Conservation (phyloP, 495 filamentous ascomycete genomes). For the Daldinia grandis region DNA sequence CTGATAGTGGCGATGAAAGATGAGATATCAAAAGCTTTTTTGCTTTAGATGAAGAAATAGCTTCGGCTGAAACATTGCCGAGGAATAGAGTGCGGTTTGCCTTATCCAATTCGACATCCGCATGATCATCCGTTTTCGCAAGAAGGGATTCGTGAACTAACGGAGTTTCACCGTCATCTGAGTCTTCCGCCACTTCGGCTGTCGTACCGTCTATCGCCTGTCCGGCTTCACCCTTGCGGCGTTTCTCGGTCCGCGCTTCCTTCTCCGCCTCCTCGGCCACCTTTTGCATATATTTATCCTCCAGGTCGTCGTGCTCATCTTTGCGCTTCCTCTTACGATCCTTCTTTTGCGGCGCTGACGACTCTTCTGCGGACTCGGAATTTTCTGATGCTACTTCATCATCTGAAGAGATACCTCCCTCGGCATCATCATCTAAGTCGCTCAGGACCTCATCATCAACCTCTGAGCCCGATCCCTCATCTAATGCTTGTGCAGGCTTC, state of each 20-base stretch:
- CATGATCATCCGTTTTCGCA: constrained; percentile 49
- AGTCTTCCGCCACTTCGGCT: constrained; percentile 45
- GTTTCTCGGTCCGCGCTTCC: constrained; percentile 52
- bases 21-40: constrained; percentile 80
- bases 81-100: constrained; percentile 91
- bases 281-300: constrained; percentile 80
- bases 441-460: constrained; percentile 53
- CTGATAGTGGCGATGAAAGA: constrained; percentile 54
- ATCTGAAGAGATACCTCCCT: constrained; percentile 51
- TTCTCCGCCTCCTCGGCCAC: constrained; percentile 63
- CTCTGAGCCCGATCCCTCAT: constrained; percentile 37
- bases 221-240: constrained; percentile 54
- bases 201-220: constrained; percentile 41
- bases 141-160: constrained; percentile 62
- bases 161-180: constrained; percentile 45
- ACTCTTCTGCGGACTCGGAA: constrained; percentile 46
- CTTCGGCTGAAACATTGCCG: constrained; percentile 83
- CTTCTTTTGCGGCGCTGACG: constrained; percentile 39
- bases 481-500: constrained; percentile 21
- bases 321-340: constrained; percentile 82
- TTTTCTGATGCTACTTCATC: constrained; percentile 49
- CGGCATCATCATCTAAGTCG: constrained; percentile 55
- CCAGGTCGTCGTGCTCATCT: constrained; percentile 76
- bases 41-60: constrained; percentile 80
- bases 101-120: constrained; percentile 74